Conservation (phyloP, 306 rosid genomes). For the Corylus avellana region DNA sequence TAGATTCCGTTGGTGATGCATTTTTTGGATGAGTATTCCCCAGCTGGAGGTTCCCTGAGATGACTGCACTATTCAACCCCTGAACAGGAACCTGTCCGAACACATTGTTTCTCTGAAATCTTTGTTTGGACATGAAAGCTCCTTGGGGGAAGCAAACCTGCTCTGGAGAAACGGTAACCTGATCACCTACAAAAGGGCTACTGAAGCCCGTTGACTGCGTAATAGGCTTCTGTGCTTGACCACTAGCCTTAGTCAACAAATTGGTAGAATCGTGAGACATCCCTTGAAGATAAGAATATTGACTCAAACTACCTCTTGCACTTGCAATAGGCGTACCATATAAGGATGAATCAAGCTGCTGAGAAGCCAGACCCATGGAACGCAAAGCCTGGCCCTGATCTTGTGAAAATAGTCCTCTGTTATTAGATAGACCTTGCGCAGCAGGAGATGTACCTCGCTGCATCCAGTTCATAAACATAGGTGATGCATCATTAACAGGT, state of each 20-base stretch:
- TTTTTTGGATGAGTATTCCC: slow-evolving; percentile 37
- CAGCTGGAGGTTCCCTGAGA: slow-evolving; percentile 39
- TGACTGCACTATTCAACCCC: slow-evolving; percentile 31
- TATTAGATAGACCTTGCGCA: slow-evolving; percentile 40
- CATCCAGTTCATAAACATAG: slow-evolving; percentile 47
- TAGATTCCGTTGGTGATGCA: slow-evolving; percentile 29
- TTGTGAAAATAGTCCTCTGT: slow-evolving; percentile 38
- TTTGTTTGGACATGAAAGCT: slow-evolving; percentile 34
- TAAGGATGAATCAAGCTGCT: slow-evolving; percentile 50
- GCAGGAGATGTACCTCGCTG: slow-evolving; percentile 44
- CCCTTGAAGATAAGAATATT: slow-evolving; percentile 39
- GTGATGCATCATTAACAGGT: slow-evolving; percentile 47
- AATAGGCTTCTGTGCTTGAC: slow-evolving; percentile 35
- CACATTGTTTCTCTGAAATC: slow-evolving; percentile 41
- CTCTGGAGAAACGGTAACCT: slow-evolving; percentile 35
- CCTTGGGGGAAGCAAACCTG: slow-evolving; percentile 38
- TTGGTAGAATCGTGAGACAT: slow-evolving; percentile 43
- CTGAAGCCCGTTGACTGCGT: slow-evolving; percentile 37
- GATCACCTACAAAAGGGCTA: slow-evolving; percentile 41
- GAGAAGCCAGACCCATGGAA: slow-evolving; percentile 38
- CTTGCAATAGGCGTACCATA: slow-evolving; percentile 43
- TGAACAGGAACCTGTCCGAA: slow-evolving; percentile 43
- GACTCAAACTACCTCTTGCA: slow-evolving; percentile 41
- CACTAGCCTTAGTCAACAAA: slow-evolving; percentile 41
- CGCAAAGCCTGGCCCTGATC: slow-evolving; percentile 47